Evolutionary conservation across 345 rosid genomes (phyloP).

Genomic region (Populus alba): DNA sequence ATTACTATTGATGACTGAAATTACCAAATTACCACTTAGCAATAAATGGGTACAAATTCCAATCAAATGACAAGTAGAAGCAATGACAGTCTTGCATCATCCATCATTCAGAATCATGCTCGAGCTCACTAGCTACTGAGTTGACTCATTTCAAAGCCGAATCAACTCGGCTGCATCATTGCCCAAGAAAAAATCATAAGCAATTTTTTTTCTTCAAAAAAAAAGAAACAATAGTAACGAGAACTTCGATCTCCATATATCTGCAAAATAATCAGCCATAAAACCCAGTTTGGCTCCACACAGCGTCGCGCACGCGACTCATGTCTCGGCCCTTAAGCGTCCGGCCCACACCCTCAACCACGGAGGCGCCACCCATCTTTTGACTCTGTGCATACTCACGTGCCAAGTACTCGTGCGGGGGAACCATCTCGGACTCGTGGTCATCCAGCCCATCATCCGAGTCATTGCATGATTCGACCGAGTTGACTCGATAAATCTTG

Average conservation of each 20-base stretch:
- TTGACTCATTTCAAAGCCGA: constrained; percentile 24
- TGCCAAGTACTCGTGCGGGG: constrained; percentile 94
- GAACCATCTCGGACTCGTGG: constrained; percentile 61
- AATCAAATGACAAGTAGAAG: not conserved
- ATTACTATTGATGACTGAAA: not conserved
- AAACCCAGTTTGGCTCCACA: constrained; percentile 62
- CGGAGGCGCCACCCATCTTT: constrained; percentile 58
- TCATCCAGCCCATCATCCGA: constrained; percentile 62
- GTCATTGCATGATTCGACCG: constrained; percentile 76
- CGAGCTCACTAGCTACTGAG: constrained; percentile 43
- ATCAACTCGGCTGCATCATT: constrained; percentile 43
- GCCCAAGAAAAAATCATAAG: constrained; percentile 19
- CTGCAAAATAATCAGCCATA: constrained; percentile 10
- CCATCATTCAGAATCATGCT: constrained; percentile 10
- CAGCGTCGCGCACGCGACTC: constrained; percentile 87
- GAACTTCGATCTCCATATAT: too few relatives aligned
- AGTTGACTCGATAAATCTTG: constrained; percentile 69
- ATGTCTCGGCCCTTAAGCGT: constrained; percentile 91
- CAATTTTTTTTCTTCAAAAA: not conserved
- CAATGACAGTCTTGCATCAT: not conserved
- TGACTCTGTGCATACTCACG: constrained; percentile 49
- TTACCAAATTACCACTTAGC: not conserved
- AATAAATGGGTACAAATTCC: not conserved
- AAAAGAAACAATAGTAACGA: not conserved
- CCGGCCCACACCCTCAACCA: constrained; percentile 80